Base-by-base conservation (phyloP, 2,329 filamentous ascomycete genomes). In the Fusarium haematococcum region DNA sequence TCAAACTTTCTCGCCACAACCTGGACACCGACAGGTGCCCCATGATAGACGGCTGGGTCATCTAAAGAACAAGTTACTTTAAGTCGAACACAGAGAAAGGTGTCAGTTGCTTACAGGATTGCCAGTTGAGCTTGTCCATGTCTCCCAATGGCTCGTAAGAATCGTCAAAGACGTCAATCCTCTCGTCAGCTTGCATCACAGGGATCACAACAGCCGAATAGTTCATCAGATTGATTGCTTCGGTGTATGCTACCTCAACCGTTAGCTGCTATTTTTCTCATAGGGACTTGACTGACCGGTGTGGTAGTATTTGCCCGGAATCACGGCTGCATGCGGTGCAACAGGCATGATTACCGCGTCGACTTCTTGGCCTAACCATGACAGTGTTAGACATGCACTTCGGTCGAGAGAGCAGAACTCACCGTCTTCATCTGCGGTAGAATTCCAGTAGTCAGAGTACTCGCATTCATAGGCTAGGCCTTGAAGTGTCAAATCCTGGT, bases 381-480 rank as follows among this genome's bases (percentile, higher is more conserved):
- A 50, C 5, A 58, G 16, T 6, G 0, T 23, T 1, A 11, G 16
- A 16, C 3, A 0, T 3, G 25, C 7, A 2, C 7, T 4, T 23
- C 75, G 71, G 1, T 41, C 2, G 0, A n/a, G 18, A 6, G 4
- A 18, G 2, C 5, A n/a, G n/a, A 65, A 81, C 3, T 82, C 88
- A 30, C 85, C 86, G 0, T 88, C 90, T n/a, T 83, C 56, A 5
- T 83, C 80, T 0, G 80, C 83, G 0, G 89, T 91, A 16, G 83
- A 86, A 70, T 91, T 91, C 90, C 90, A 92, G 76, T 91, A 92
- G 61, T 92, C 90, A 80, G 90, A 86, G 72, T 92, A 92, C 20
- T 84, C 80, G 67, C 88, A 88, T 75, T 91, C 88, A 59, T 86
- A 88, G 30, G 87, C 83, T 1, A 90, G 84, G 67, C 89, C 89